A percentile compares a stretch with the other conserved stretches of the same genome.
Evolutionary conservation across 2,329 filamentous ascomycete genomes (phyloP).

Genomic region (Pseudophaeomoniella oleicola): DNA sequence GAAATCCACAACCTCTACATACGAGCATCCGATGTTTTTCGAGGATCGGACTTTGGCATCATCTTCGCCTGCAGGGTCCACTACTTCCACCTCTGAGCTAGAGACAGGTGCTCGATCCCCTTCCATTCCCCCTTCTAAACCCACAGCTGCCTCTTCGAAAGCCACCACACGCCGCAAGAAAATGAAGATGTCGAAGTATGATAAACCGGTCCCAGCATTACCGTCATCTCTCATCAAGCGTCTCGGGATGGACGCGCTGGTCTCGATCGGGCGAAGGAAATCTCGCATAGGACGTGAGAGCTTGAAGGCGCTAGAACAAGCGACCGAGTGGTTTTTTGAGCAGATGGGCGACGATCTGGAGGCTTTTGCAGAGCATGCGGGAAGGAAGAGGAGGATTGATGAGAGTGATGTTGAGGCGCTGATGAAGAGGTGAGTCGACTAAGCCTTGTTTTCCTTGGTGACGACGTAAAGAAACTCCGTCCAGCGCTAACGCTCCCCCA

Average conservation of each 20-base stretch:
- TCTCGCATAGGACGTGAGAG: conserved; percentile 60
- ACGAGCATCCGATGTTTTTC: conserved; percentile 12
- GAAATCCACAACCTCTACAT: conserved; percentile 13
- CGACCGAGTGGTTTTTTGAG: conserved; percentile 85
- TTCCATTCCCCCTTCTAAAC: conserved; percentile 9
- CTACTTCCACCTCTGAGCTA: conserved; percentile 7
- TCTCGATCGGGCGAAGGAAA: conserved; percentile 30
- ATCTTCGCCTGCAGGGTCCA: conserved; percentile 7
- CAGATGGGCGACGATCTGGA: conserved; percentile 68
- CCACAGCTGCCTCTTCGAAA: conserved; percentile 19
- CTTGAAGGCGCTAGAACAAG: conserved; percentile 59
- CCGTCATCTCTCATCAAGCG: conserved; percentile 59
- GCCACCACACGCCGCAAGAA: conserved; percentile 14
- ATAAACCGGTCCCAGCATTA: conserved; percentile 61
- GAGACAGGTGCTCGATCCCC: background rate
- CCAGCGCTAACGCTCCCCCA: conserved; percentile 1
- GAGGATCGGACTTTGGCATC: conserved; percentile 18
- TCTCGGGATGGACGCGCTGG: conserved; percentile 19
- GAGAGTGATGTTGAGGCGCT: conserved; percentile 69
- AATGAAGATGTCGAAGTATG: conserved; percentile 48
- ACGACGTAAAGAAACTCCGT: conserved; percentile 1
- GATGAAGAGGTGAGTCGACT: conserved; percentile 65
- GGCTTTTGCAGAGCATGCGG: conserved; percentile 67
- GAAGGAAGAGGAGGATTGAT: conserved; percentile 63
- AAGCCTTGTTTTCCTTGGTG: too few species aligned